These are phyloP conservation scores for grape (Vitis vinifera) DNA, from an alignment of 164 flowering plant species.

Conservation along the genomic window DNA sequence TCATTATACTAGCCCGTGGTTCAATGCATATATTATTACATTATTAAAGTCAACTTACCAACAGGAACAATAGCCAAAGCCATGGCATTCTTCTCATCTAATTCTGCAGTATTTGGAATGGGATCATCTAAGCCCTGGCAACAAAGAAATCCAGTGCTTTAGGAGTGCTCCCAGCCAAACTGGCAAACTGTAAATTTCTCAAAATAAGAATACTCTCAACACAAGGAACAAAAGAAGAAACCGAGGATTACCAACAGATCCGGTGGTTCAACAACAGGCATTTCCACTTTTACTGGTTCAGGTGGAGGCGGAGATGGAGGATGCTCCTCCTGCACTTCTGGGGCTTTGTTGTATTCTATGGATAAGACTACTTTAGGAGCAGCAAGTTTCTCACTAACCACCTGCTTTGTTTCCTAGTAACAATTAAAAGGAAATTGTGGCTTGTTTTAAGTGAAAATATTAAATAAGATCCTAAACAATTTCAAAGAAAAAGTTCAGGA, in stretches of 20 bases:
- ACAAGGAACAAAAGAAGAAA: neutral
- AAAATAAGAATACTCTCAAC: neutral
- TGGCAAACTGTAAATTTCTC: neutral
- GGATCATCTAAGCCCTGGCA: slow-evolving; percentile 74
- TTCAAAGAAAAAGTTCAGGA: neutral
- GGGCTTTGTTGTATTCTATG: slow-evolving; percentile 69
- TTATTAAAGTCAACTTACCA: slow-evolving; percentile 40
- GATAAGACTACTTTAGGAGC: slow-evolving; percentile 73
- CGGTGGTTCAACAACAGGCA: slow-evolving; percentile 56
- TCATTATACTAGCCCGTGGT: too few species aligned
- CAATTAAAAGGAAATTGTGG: neutral
- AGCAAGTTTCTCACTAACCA: slow-evolving; percentile 40
- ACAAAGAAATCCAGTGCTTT: slow-evolving; percentile 12
- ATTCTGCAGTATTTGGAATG: slow-evolving; percentile 60
- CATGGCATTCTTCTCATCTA: slow-evolving; percentile 85
- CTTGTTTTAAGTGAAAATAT: neutral
- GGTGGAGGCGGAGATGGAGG: slow-evolving; percentile 60
- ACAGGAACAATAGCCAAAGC: slow-evolving; percentile 94
- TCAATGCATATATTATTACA: too few species aligned
- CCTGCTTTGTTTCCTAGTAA: slow-evolving; percentile 31
- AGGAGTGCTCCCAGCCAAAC: neutral
- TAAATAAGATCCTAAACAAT: neutral
- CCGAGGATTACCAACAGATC: slow-evolving; percentile 71
- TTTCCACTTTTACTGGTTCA: slow-evolving; percentile 68
- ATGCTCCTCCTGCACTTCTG: slow-evolving; percentile 50